Base-by-base conservation (phyloP, 2,329 filamentous ascomycete genomes). In the Pyrenochaeta sp. region DNA sequence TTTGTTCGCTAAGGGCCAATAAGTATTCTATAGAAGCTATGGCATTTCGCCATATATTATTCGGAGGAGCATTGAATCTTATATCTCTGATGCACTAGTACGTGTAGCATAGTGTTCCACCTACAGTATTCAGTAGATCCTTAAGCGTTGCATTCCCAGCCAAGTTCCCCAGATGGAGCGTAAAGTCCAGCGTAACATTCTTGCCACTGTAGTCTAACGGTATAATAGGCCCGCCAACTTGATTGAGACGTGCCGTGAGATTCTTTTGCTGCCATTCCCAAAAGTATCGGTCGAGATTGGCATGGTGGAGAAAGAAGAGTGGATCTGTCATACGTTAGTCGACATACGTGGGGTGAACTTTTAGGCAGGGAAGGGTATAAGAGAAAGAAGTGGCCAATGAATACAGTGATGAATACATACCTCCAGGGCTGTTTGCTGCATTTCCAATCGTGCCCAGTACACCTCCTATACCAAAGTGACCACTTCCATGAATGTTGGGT, bases 231-330 rank as follows among this genome's bases (percentile, higher is more conserved):
- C 75, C 75, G 0, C 73, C 73, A 12, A 78, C 70, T 35, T 78
- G 66, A 17, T 64, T 54, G 0, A 75, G 57, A 3, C 76, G 67
- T 2, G 57, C 61, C 1, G 53, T 49, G 1, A 74, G 66, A 37
- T 75, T 65, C 41, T 67, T 60, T 12, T 64, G 59, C 41, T 69
- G 65, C 67, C 67, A 67, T 35, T 12, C 7, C 65, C 69, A 77
- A 40, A 70, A 70, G 12, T 76, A 60, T 4, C 63, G 68, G 52
- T 78, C 75, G 2, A 78, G 54, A 44, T 75, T 74, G 3, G 64
- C 63, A 51, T 78, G 72, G 51, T 78, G 76, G 21, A 78, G 59
- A 36, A 67, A 78, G 60, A 74, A 79, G 3, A 72, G 48, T 17
- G 71, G 78, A 7, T 61, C 36, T 39, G 17, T 39, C 15, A 2